Base-by-base conservation (phyloP, 352 stramenopile species). In the Phytophthora macrochlamydospora region DNA sequence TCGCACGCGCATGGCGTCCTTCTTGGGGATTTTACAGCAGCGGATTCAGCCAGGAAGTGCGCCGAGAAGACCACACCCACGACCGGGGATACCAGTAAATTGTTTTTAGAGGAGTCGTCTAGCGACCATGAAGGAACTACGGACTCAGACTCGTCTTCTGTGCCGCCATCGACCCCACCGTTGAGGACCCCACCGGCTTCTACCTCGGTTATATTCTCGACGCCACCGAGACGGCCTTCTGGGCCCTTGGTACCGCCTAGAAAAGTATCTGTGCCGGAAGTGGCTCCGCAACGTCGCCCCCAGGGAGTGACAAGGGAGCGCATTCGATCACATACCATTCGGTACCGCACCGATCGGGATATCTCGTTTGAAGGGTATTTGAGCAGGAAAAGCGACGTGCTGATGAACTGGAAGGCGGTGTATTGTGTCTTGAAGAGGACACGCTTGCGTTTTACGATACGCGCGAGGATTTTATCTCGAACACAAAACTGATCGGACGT, bases 311-410 rank as follows among this genome's bases (percentile, higher is more conserved):
- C 67, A 8, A 24, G 18, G 18, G 75, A 75, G 11, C 81, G 81
- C 4, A 63, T 59, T 42, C 75, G 85, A 30, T 91, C 82, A 0
- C 79, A 93, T 53, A 90, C 82, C 1, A 69, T 91, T 51, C 81
- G 85, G 7, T 93, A 93, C 49, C 82, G 85, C 12, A 86, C 68
- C 0, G 78, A 87, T 31, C 69, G 76, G 12, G 83, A 86, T 9
- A 93, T 94, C 40, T 78, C 82, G 11, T 94, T 94, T 56, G 87
- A 94, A 78, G 87, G 87, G 1, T 94, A 94, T 44, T 61, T 94
- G 54, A 90, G 82, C 75, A 92, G 91, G 68, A 94, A 94, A 62
- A 90, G 87, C 53, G 87, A 94, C 38, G 44, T 94, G 49, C 52
- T 94, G 0, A 62, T 78, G 55, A 79, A 59, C n/a, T 94, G 86